Base-by-base conservation (phyloP, 257 asterid species). In the Ilex asprella region DNA sequence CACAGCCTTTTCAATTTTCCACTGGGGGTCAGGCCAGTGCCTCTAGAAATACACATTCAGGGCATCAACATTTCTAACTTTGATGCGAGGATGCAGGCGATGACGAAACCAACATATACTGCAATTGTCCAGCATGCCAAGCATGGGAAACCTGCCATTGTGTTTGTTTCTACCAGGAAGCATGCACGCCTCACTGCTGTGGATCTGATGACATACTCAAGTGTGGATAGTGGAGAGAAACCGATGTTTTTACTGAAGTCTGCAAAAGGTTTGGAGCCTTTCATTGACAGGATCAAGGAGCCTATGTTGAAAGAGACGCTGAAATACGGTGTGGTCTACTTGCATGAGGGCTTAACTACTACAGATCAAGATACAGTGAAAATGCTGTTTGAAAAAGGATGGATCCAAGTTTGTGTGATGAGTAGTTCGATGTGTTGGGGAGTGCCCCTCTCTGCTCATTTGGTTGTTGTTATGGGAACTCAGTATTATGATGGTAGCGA, bases 391-490 rank as follows among this genome's bases (percentile, higher is more conserved):
- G 85, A 78, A 64, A 69, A 82, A 5, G 84, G 82, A 39, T 66
- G 71, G 67, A 69, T 82, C 61, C 87, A 79, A 71, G 87, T 76
- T 8, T 82, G 87, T 56, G 87, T 82, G 58, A 79, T 82, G 78
- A 79, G 68, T 71, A 76, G 84, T 59, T 71, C 87, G 10, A 78
- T 82, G 85, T 82, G 85, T 50, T 82, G 87, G 87, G 87, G 87
- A 49, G 82, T 82, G 59, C 79, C 87, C 14, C 63, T 82, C 31
- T 76, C 87, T 58, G 87, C 87, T 7, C 85, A 82, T 76, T 71
- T 82, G 63, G 87, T 82, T 64, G 87, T 82, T 70, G 87, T 82
- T 62, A 82, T 82, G 87, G 87, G 87, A 32, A 78, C 87, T 44
- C 87, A 82, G 67, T 82, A 76, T 57, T 82, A 76, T 30, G 87